Conservation (phyloP, 306 rosid species). For the Carpinus viminea region DNA sequence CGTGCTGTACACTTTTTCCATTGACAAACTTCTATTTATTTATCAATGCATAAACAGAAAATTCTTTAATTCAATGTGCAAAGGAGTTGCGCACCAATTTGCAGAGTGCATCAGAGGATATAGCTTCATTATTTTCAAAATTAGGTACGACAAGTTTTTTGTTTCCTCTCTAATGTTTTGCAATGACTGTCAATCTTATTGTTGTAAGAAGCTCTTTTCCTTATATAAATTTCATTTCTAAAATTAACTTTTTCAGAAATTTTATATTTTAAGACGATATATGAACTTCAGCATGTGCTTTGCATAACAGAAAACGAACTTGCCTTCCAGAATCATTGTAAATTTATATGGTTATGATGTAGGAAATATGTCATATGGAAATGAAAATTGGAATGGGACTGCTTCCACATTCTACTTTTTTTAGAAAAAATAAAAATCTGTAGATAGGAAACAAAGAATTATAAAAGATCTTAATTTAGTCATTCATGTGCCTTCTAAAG, state of each 20-base stretch:
- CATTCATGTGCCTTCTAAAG: not conserved
- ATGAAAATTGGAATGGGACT: too few relatives aligned
- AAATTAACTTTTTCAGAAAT: not conserved
- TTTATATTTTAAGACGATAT: not conserved
- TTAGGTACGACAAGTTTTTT: constrained; percentile 55
- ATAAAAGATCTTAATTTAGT: not conserved
- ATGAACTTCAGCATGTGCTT: not conserved
- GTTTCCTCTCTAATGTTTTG: constrained; percentile 7
- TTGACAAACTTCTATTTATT: constrained; percentile 22
- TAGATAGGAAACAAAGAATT: not conserved
- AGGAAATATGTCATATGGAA: not conserved
- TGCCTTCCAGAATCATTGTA: not conserved
- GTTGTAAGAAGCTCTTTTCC: not conserved
- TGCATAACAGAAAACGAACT: not conserved
- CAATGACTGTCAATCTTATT: not conserved
- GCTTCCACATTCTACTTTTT: too few relatives aligned
- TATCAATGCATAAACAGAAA: constrained; percentile 50
- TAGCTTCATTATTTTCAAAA: constrained; percentile 53
- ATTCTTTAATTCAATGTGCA: constrained; percentile 68
- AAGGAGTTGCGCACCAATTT: constrained; percentile 69
- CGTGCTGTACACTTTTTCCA: constrained; percentile 3
- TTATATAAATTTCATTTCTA: not conserved
- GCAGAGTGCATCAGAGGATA: constrained; percentile 72
- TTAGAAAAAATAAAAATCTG: too few relatives aligned
- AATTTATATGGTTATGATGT: not conserved